phyloP scores from a whole-genome alignment of 140 eudicot genomes.

The Erigeron philadelphicus region DNA sequence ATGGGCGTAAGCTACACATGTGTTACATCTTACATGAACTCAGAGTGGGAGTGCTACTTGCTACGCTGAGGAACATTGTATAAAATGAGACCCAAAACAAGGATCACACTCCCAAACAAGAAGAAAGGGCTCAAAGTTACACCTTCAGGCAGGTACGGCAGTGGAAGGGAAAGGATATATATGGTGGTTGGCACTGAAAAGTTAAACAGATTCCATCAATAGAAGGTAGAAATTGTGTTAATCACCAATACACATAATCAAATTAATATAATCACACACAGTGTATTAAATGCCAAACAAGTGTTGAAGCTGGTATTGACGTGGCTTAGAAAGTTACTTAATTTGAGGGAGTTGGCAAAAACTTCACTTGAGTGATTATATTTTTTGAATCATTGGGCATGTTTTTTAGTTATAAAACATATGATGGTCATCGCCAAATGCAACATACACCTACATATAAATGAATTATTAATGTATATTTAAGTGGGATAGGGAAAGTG shows the following conservation, averaged over 20 bases:
- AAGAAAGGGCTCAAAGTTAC: conserved; percentile 61
- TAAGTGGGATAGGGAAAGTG: conserved; percentile 21
- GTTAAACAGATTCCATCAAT: background rate
- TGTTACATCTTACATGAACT: conserved; percentile 26
- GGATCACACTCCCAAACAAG: conserved; percentile 56
- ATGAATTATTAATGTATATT: background rate
- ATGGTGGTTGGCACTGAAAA: conserved; percentile 78
- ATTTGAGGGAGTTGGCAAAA: background rate
- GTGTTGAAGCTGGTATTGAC: background rate
- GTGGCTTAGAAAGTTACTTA: background rate
- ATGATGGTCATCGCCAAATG: background rate
- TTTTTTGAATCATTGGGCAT: background rate
- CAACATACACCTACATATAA: background rate
- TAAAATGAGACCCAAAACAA: conserved; percentile 62
- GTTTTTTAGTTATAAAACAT: background rate
- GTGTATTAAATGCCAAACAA: background rate
- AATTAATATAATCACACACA: background rate
- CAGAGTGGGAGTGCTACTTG: conserved; percentile 32
- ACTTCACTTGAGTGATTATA: background rate
- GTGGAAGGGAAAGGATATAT: conserved; percentile 66
- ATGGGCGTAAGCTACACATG: conserved; percentile 1
- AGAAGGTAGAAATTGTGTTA: background rate
- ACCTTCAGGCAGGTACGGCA: conserved; percentile 76
- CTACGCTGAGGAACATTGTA: conserved; percentile 60
- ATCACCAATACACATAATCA: background rate